Evolutionary conservation across 768 basidiomycete species (phyloP).

Genomic region (Lactarius hatsudake): DNA sequence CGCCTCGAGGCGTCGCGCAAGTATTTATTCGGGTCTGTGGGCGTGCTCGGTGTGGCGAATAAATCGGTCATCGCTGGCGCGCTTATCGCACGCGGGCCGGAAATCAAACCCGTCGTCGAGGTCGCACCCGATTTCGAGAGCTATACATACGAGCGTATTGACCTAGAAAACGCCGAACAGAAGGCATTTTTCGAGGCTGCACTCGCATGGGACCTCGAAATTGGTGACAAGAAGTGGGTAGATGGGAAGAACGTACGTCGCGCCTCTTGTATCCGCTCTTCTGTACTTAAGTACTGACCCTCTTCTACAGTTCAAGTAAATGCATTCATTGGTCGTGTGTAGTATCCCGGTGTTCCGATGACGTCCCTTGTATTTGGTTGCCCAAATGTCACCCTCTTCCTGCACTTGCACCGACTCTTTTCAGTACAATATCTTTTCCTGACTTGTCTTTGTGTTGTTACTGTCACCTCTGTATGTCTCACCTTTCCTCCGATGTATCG

Average conservation of each 20-base stretch:
- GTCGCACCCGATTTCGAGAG: slow-evolving; percentile 92
- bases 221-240: slow-evolving; percentile 86
- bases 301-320: slow-evolving; percentile 35
- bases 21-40: slow-evolving; percentile 91
- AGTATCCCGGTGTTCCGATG: slow-evolving; percentile 1
- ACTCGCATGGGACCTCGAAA: slow-evolving; percentile 89
- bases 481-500: slow-evolving; percentile 15
- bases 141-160: slow-evolving; percentile 76
- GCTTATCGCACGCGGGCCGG: slow-evolving; percentile 80
- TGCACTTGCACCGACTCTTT: neutral
- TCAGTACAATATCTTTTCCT: neutral
- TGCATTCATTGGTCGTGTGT: slow-evolving; percentile 4
- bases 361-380: slow-evolving; percentile 14
- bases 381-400: neutral
- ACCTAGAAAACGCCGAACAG: slow-evolving; percentile 67
- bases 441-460: slow-evolving; percentile 3
- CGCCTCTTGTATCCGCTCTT: neutral
- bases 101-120: slow-evolving; percentile 64
- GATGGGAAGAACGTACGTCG: slow-evolving; percentile 85
- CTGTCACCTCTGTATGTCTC: slow-evolving; percentile 7
- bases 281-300: slow-evolving; percentile 1
- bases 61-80: slow-evolving; percentile 79
- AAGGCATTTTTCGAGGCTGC: slow-evolving; percentile 91
- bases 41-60: slow-evolving; percentile 81
- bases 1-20: slow-evolving; percentile 96